Base-by-base conservation (phyloP, 306 rosid genomes). In the Lathyrus tuberosus region DNA sequence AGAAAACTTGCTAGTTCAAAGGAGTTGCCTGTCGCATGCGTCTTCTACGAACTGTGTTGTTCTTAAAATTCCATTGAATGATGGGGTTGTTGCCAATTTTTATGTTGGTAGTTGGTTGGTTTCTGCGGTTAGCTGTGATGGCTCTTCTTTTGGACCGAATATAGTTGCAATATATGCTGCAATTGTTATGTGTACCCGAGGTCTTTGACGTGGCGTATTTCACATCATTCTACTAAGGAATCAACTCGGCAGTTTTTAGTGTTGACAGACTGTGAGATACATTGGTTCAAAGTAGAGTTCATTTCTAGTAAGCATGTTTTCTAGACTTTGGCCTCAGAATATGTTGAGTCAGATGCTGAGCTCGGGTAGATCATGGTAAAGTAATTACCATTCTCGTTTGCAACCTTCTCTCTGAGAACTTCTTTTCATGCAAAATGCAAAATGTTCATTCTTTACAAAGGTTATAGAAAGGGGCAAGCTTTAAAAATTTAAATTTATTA, bases 311-410 rank as follows among this genome's bases (percentile, higher is more conserved):
- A 79, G 18, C 80, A 13, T 53, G 86, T 94, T 76, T 85, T 22
- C 82, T 38, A 88, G 84, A 83, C 83, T 88, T 63, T 94, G 98
- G 98, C 84, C 92, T 46, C 89, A 94, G 81, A 88, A 88, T 69
- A 78, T 94, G 83, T 94, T 73, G 91, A 97, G 69, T 83, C 89
- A 14, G 97, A 88, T 80, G 87, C 87, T 63, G 98, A 85, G 72
- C 71, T 77, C 78, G 97, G 94, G 96, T 87, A 65, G 85, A 83
- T 71, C 73, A 73, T 15, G 96, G 96, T 59, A 83, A 84, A 77
- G 97, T 87, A 74, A 76, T 87, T 56, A 90, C 98, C 64, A 71
- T 94, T 82, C 83, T 94, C 67, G 86, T 90, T 76, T 22, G 94
- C 96, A 31, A 90, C 91, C 67, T 83, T 88, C 24, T 22, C 24